Base-by-base conservation (phyloP, 139 green algal species). In the Chlorella ohadii region DNA sequence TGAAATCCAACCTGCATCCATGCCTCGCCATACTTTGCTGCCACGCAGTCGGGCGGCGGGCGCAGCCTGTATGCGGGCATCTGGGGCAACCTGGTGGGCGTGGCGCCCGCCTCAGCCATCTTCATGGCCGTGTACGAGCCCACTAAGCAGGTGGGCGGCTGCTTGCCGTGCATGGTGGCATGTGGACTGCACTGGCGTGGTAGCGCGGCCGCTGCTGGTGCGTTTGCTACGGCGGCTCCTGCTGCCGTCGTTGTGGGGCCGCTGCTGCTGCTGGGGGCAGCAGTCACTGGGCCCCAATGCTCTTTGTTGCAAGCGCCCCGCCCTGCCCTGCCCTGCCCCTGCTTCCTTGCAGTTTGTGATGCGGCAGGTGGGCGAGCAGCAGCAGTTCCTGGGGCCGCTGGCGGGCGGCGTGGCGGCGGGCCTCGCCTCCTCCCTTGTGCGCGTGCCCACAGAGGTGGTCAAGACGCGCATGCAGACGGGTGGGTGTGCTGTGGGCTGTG, bases 121-220 rank as follows among this genome's bases (percentile, higher is more conserved):
- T 98, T 98, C 89, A 98, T 99, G 89, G 92, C 91, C 1, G 92
- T 98, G 28, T 99, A 99, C 82, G 97, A 99, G 88, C 96, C 96
- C 0, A 84, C 94, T 16, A 99, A 99, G 88, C 63, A 83, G 78
- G 78, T 83, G 78, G 31, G 27, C 31, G 20, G 64, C 28, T 33
- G n/a, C n/a, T n/a, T n/a, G n/a, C n/a, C n/a, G n/a, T n/a, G n/a
- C n/a, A n/a, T n/a, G n/a, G n/a, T n/a, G n/a, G n/a, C n/a, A n/a
- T n/a, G n/a, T n/a, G n/a, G n/a, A n/a, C n/a, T n/a, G n/a, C n/a
- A n/a, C n/a, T n/a, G n/a, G n/a, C n/a, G n/a, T n/a, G n/a, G n/a
- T n/a, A n/a, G n/a, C n/a, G n/a, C 31, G 31, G 31, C n/a, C 65
- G 65, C 65, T 36, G 67, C 23, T 17, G 34, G 17, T 55, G 28